Percentiles rank a stretch among this genome's conserved stretches.
Evolutionary conservation across 345 rosid species (phyloP).

Genomic region (Euphorbia peplus): DNA sequence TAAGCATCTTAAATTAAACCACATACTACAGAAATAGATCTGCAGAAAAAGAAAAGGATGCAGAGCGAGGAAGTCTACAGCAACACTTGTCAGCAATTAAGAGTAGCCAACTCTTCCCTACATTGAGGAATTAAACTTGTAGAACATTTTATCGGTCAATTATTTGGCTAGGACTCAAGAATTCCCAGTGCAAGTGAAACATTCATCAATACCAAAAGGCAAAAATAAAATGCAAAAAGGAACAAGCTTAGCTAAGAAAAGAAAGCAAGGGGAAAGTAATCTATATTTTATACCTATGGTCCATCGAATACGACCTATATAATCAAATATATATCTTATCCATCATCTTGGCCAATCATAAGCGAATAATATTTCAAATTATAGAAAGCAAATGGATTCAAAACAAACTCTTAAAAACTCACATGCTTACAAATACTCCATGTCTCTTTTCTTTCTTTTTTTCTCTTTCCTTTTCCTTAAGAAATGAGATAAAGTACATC

Average conservation of each 20-base stretch:
- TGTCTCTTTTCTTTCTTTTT: too few species aligned
- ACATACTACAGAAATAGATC: neutral
- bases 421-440: neutral
- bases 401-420: neutral
- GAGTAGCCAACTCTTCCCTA: neutral
- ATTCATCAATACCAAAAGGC: neutral
- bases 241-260: neutral
- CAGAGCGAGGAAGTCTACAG: neutral
- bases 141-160: neutral
- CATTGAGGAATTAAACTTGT: neutral
- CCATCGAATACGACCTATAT: neutral
- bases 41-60: neutral
- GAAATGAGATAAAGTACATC: neutral
- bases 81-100: neutral
- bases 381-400: neutral
- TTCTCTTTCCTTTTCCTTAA: too few species aligned
- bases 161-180: neutral
- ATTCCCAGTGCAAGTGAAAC: neutral
- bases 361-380: neutral
- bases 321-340: neutral
- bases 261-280: neutral
- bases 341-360: neutral
- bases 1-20: neutral
- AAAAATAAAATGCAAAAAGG: neutral
- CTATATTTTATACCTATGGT: neutral